phyloP scores from a whole-genome alignment of 2,329 filamentous ascomycete species.

The Clonostachys solani region DNA sequence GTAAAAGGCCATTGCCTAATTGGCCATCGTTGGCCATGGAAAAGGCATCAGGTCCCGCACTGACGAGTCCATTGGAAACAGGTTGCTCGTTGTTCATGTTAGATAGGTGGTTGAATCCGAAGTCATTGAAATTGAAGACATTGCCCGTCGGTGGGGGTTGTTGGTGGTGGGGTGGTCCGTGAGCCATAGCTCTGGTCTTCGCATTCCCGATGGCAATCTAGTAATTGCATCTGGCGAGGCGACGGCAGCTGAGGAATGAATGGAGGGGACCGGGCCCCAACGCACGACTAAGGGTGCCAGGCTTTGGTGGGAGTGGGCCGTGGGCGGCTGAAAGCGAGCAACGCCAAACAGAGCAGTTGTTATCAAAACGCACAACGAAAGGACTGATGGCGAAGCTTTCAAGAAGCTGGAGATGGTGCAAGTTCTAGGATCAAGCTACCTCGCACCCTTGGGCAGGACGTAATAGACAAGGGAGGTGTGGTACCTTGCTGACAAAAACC shows the following conservation, averaged over 20 bases:
- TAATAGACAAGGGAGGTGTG: too few relatives aligned
- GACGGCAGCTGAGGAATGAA: not conserved
- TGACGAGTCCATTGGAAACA: not conserved
- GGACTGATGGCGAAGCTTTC: not conserved
- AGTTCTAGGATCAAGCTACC: not conserved
- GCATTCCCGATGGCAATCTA: slow-evolving; percentile 9
- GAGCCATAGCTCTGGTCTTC: slow-evolving; percentile 23
- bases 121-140: slow-evolving; percentile 8
- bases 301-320: too few relatives aligned
- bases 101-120: slow-evolving; percentile 16
- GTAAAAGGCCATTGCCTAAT: slow-evolving; percentile 33
- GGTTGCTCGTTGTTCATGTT: slow-evolving; percentile 16
- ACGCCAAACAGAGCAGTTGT: not conserved
- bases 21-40: slow-evolving; percentile 14
- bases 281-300: not conserved
- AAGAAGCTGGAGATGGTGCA: not conserved
- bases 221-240: slow-evolving; percentile 16
- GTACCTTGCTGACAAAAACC: too few relatives aligned
- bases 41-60: not conserved
- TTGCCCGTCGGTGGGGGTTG: slow-evolving; percentile 12
- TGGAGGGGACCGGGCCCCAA: not conserved
- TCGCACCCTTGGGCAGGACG: not conserved
- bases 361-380: not conserved
- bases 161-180: slow-evolving; percentile 23
- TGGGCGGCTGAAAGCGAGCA: not conserved